phyloP scores from a whole-genome alignment of 768 basidiomycete genomes.

The Strobilomyces confusus region DNA sequence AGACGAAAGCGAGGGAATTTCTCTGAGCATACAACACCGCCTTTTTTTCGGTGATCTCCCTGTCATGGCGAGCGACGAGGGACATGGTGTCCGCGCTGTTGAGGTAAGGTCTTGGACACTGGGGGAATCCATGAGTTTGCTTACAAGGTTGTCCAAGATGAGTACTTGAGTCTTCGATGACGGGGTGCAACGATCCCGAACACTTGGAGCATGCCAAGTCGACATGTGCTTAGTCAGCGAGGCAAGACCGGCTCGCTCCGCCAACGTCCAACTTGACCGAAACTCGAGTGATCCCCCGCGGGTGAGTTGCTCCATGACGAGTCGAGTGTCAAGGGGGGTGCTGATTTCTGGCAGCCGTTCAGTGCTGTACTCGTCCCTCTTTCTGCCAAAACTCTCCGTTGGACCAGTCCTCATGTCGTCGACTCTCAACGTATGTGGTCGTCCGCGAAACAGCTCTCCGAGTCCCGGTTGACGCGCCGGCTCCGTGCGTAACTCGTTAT shows the following conservation, averaged over 20 bases:
- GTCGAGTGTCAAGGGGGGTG: background rate
- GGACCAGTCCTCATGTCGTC: slow-evolving; percentile 52
- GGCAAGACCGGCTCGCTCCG: slow-evolving; percentile 29
- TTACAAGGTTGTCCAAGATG: no score
- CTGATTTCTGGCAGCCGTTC: slow-evolving; percentile 11
- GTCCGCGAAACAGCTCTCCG: background rate
- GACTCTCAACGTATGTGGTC: slow-evolving; percentile 67
- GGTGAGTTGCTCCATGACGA: background rate
- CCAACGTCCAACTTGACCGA: slow-evolving; percentile 12
- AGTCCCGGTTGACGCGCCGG: slow-evolving; percentile 1
- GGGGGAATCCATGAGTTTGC: no score
- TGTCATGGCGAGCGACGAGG: no score
- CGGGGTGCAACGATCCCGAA: background rate
- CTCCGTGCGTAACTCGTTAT: slow-evolving; percentile 6
- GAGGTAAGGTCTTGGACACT: no score
- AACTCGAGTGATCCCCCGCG: slow-evolving; percentile 9
- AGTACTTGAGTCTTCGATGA: no score
- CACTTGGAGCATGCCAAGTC: no score
- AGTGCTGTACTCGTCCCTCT: slow-evolving; percentile 14
- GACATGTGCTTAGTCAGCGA: slow-evolving; percentile 29
- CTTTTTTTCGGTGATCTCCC: no score
- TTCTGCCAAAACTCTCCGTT: slow-evolving; percentile 6
- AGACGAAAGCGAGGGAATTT: no score
- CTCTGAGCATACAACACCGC: no score
- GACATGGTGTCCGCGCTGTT: no score